Evolutionary conservation across 116 monocot genomes (phyloP).

Genomic region (Cymodocea nodosa): DNA sequence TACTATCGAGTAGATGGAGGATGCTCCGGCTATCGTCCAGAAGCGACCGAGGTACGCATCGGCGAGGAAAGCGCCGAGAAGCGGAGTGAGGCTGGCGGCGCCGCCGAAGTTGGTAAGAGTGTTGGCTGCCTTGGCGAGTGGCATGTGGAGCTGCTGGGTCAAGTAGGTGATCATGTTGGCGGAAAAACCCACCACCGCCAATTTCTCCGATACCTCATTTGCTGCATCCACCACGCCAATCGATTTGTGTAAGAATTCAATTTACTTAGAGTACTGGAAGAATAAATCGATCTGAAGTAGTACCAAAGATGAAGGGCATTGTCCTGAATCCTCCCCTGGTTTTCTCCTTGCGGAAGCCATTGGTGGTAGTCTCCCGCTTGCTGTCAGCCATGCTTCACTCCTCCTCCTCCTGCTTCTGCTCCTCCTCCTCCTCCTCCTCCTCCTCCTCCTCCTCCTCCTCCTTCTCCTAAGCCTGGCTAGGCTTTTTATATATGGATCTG

Average conservation of each 20-base stretch:
- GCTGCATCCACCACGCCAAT: slow-evolving; percentile 31
- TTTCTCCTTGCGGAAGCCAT: not conserved
- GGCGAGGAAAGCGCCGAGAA: slow-evolving; percentile 61
- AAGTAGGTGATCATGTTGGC: slow-evolving; percentile 82
- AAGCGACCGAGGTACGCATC: slow-evolving; percentile 77
- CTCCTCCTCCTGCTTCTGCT: not conserved
- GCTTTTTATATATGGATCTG: too few relatives aligned
- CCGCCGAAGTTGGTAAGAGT: slow-evolving; percentile 72
- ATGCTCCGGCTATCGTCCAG: slow-evolving; percentile 61
- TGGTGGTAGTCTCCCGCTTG: not conserved
- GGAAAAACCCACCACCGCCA: slow-evolving; percentile 56
- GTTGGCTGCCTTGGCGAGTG: slow-evolving; percentile 58
- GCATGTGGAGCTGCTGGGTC: slow-evolving; percentile 67
- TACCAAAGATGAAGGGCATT: slow-evolving; percentile 6
- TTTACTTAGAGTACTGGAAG: too few relatives aligned
- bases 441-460: too few relatives aligned
- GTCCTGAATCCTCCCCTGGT: not conserved
- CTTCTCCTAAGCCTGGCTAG: too few relatives aligned
- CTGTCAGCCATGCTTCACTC: not conserved
- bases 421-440: too few relatives aligned
- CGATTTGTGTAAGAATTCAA: too few relatives aligned
- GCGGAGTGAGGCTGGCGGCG: slow-evolving; percentile 62
- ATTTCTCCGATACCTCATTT: slow-evolving; percentile 60
- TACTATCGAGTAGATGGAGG: slow-evolving; percentile 54
- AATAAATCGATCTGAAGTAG: too few relatives aligned